Base-by-base conservation (phyloP, 192 early-diverging fungal genomes). In the Coemansia sp. region DNA sequence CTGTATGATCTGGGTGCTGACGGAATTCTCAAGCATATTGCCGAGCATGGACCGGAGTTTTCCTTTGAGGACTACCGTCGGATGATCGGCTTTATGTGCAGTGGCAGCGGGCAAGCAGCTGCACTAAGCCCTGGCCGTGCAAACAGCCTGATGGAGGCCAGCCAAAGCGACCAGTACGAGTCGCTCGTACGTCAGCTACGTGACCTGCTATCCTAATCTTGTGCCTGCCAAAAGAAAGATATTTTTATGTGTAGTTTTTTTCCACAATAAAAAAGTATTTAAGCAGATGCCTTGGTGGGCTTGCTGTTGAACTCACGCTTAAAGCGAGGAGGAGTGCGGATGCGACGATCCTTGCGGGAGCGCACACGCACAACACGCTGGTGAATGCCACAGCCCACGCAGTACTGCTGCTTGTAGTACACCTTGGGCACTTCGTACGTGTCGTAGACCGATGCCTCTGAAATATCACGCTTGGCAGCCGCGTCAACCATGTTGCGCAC, bases 401-500 rank as follows among this genome's bases (percentile, higher is more conserved):
- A 99, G 90, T 95, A 90, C 80, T 93, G 93, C 77, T 84, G 85
- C 89, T 99, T 96, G 83, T 95, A 85, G 89, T 99, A 99, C 72
- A 97, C 82, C 84, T 97, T 99, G 81, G 96, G 96, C 66, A 97
- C 88, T 58, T 87, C 87, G 82, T 96, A 96, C 80, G 90, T 86
- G 48, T 88, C 85, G 81, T 90, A 99, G 79, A 97, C 92, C 51
- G 93, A 96, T 40, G 94, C 95, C 76, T 94, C 97, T 58, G 83
- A 78, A 63, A 99, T 87, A 82, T 99, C 97, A 81, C 95, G 88
- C 78, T 93, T 81, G 54, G 94, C 97, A 54, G 97, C 97, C 64
- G 84, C 82, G 84, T 99, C 97, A 53, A 99, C 88, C 95, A 99
- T 99, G 84, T 93, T 94, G 74, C 95, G 89, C 86, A 99, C 88